phyloP scores from a whole-genome alignment of 192 early-diverging fungal species.

The Endogone sp. region DNA sequence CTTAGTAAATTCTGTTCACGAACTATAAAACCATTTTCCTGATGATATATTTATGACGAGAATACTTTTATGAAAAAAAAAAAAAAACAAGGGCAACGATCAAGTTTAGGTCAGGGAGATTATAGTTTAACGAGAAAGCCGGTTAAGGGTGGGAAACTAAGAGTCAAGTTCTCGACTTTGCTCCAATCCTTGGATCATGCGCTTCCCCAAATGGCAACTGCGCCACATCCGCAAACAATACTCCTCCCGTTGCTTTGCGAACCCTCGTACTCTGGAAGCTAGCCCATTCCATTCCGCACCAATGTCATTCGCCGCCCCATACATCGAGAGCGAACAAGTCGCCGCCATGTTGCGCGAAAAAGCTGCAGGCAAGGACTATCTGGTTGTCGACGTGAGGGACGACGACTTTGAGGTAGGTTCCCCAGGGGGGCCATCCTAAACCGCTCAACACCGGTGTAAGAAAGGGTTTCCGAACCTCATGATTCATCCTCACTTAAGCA shows the following conservation, averaged over 20 bases:
- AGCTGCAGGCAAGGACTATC: conserved; percentile 61
- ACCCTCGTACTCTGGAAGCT: background rate
- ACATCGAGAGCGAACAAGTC: conserved; percentile 45
- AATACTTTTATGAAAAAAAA: too few species aligned
- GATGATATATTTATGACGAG: too few species aligned
- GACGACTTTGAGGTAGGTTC: conserved; percentile 52
- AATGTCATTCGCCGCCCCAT: conserved; percentile 15
- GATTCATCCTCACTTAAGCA: background rate
- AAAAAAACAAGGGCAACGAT: too few species aligned
- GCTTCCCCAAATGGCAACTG: too few species aligned
- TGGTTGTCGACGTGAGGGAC: conserved; percentile 73
- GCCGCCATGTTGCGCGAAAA: conserved; percentile 52
- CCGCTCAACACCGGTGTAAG: background rate
- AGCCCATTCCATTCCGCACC: background rate
- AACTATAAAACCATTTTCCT: too few species aligned
- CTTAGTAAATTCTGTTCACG: too few species aligned
- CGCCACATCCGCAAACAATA: too few species aligned
- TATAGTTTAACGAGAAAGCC: too few species aligned
- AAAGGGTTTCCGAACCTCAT: conserved; percentile 3
- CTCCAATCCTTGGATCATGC: too few species aligned
- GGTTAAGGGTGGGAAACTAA: too few species aligned
- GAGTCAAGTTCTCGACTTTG: too few species aligned
- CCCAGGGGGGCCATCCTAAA: background rate
- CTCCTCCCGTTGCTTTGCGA: background rate
- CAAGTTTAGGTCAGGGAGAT: too few species aligned